A percentile compares a stretch with the other conserved stretches of the same genome.
Conservation (phyloP, 345 rosid species). For the Dovyalis caffra region DNA sequence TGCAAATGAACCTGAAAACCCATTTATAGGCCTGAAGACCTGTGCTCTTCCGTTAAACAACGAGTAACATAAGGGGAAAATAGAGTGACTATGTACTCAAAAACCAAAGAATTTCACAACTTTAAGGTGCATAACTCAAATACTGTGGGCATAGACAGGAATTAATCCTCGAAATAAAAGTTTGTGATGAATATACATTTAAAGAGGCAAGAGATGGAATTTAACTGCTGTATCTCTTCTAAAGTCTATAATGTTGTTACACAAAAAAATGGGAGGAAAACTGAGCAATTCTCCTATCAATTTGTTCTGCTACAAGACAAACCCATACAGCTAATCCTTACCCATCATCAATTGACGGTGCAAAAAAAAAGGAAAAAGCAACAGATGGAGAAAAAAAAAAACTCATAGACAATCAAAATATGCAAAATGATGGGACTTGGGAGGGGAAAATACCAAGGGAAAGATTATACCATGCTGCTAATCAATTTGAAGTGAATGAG, state of each 20-base stretch:
- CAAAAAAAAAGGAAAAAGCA: background rate
- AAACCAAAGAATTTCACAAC: background rate
- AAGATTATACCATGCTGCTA: background rate
- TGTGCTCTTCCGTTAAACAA: background rate
- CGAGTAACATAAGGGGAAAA: background rate
- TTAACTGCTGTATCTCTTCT: background rate
- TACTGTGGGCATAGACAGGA: background rate
- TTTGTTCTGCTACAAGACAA: background rate
- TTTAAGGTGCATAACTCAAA: background rate
- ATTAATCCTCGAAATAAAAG: background rate
- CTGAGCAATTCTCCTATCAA: background rate
- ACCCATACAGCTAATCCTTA: background rate
- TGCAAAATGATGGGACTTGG: background rate
- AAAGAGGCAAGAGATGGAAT: background rate
- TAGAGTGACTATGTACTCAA: background rate
- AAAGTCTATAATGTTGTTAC: background rate
- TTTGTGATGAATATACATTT: background rate
- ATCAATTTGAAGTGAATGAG: background rate
- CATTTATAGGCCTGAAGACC: background rate
- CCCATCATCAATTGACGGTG: background rate
- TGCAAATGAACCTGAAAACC: background rate
- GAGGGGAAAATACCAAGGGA: background rate
- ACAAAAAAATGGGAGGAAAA: background rate
- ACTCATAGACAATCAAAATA: background rate
- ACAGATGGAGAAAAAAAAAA: background rate